Evolutionary conservation across 768 basidiomycete genomes (phyloP).

Genomic region (Lepiota brunneoincarnata): DNA sequence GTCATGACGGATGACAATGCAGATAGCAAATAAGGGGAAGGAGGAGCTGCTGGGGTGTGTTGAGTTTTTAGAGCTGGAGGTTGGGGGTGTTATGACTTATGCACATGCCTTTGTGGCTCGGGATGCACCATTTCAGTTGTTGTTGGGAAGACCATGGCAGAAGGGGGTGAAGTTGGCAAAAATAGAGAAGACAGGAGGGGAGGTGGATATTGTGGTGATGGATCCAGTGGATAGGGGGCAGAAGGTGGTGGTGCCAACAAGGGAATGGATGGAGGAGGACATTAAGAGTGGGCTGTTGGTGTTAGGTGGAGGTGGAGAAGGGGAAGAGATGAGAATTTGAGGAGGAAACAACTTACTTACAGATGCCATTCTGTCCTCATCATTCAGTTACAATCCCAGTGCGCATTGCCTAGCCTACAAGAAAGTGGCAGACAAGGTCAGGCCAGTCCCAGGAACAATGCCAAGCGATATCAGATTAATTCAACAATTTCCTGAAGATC

Average conservation of each 20-base stretch:
- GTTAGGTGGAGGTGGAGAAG: not conserved
- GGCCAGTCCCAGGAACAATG: conserved; percentile 4
- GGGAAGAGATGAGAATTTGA: too few species aligned
- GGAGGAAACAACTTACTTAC: not conserved
- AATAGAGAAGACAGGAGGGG: not conserved
- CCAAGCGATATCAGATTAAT: not conserved
- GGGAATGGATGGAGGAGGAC: not conserved
- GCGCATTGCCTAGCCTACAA: conserved; percentile 6
- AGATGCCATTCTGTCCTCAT: not conserved
- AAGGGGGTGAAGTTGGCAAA: conserved; percentile 14
- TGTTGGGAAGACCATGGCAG: conserved; percentile 22
- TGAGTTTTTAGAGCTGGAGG: conserved; percentile 12
- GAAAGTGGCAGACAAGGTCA: conserved; percentile 7
- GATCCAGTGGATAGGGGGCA: not conserved
- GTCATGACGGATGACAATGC: conserved; percentile 18
- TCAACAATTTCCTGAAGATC: not conserved
- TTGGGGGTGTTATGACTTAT: conserved; percentile 19
- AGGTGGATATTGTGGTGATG: not conserved
- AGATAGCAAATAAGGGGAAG: conserved; percentile 17
- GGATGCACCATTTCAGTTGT: conserved; percentile 15
- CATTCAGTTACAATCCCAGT: not conserved
- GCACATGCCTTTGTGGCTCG: conserved; percentile 21
- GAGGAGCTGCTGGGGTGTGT: conserved; percentile 15
- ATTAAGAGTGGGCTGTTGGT: not conserved
- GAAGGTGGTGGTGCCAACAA: not conserved